phyloP scores from a whole-genome alignment of 441 rosid genomes.

The California macrophylla region DNA sequence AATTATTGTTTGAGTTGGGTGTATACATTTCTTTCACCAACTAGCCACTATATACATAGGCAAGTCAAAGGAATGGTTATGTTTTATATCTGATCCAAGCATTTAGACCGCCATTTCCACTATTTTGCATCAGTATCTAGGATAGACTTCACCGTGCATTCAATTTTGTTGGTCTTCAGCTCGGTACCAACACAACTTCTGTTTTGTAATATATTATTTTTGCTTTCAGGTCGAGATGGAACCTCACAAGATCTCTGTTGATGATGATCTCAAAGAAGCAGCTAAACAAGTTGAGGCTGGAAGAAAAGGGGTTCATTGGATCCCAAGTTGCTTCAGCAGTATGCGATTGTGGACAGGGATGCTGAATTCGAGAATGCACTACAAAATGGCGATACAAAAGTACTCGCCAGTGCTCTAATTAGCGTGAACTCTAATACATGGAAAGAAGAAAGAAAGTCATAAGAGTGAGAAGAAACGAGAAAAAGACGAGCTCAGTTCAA shows the following conservation, averaged over 20 bases:
- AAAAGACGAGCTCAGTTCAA: slow-evolving; percentile 36
- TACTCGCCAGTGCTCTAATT: slow-evolving; percentile 43
- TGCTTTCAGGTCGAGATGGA: slow-evolving; percentile 55
- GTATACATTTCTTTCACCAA: background rate
- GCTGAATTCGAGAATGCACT: slow-evolving; percentile 60
- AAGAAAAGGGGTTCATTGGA: slow-evolving; percentile 50
- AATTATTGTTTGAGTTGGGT: no score
- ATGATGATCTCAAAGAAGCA: slow-evolving; percentile 82
- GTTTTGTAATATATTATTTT: no score
- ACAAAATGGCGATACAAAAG: slow-evolving; percentile 41
- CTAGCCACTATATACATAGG: background rate
- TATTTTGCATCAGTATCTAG: no score
- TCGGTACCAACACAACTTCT: no score
- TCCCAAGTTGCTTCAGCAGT: slow-evolving; percentile 58
- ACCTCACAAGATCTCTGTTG: slow-evolving; percentile 73
- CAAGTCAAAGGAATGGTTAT: no score
- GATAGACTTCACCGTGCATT: no score
- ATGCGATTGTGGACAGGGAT: slow-evolving; percentile 52
- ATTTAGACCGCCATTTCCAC: no score
- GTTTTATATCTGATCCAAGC: no score
- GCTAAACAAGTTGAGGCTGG: slow-evolving; percentile 82
- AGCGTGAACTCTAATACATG: slow-evolving; percentile 55
- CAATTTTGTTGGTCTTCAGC: no score
- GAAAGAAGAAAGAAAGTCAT: slow-evolving; percentile 34
- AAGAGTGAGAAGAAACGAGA: slow-evolving; percentile 50